Conservation (phyloP, 192 early-diverging fungal species). For the Geranomyces variabilis region DNA sequence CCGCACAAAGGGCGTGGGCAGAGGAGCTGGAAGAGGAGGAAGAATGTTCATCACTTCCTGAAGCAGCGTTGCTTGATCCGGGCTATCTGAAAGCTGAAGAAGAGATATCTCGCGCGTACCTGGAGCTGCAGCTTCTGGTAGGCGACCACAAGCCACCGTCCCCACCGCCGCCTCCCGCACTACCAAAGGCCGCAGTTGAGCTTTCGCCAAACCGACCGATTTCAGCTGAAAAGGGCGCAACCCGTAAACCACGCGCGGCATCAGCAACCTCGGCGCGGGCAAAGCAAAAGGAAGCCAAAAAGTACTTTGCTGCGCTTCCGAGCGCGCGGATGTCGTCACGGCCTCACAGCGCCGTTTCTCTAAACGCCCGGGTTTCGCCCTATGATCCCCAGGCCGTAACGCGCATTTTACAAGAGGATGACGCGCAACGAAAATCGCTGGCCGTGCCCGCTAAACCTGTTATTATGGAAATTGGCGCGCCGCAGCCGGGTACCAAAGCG, state of each 20-base stretch:
- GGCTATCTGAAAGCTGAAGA: conserved; percentile 19
- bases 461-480: background rate
- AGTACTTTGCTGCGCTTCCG: conserved; percentile 10
- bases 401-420: background rate
- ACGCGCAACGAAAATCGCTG: background rate
- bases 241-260: background rate
- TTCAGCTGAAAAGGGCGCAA: background rate
- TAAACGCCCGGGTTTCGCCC: background rate
- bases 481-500: background rate
- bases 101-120: conserved; percentile 8
- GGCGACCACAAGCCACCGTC: conserved; percentile 13
- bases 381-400: conserved; percentile 2
- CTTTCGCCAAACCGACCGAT: background rate
- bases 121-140: conserved; percentile 7
- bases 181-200: background rate
- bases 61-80: conserved; percentile 1
- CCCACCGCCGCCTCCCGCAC: background rate
- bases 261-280: background rate
- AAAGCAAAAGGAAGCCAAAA: conserved; percentile 10
- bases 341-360: conserved; percentile 3
- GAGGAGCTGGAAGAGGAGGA: background rate
- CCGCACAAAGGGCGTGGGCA: background rate
- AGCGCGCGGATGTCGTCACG: conserved; percentile 3
- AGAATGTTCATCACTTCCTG: background rate
- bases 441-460: background rate